phyloP scores from a whole-genome alignment of 108 stramenopile species.

The Asterionellopsis glacialis region DNA sequence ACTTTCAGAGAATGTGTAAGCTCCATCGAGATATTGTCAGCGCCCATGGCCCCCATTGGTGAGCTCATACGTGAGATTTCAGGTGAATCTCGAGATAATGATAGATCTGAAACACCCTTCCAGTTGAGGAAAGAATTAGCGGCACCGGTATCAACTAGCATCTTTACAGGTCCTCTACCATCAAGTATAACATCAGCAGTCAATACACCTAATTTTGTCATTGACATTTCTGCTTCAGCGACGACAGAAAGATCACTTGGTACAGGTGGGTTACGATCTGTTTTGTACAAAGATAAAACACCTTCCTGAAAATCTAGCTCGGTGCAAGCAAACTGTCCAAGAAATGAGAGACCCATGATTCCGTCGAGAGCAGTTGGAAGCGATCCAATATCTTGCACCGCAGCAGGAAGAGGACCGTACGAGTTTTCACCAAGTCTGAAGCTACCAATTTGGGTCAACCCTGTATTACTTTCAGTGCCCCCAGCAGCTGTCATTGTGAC shows the following conservation, averaged over 20 bases:
- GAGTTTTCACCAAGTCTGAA: slow-evolving; percentile 30
- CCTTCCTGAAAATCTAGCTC: slow-evolving; percentile 55
- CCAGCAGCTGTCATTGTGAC: slow-evolving; percentile 73
- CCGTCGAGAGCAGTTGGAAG: slow-evolving; percentile 66
- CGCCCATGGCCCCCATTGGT: slow-evolving; percentile 65
- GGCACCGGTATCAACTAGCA: slow-evolving; percentile 76
- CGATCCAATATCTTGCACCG: slow-evolving; percentile 70
- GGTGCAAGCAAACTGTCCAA: slow-evolving; percentile 47
- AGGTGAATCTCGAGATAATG: slow-evolving; percentile 20
- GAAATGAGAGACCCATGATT: slow-evolving; percentile 75
- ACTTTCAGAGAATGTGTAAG: slow-evolving; percentile 61
- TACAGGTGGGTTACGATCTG: slow-evolving; percentile 3
- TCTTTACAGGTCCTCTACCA: slow-evolving; percentile 62
- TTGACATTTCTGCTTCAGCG: slow-evolving; percentile 28
- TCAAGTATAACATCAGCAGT: slow-evolving; percentile 49
- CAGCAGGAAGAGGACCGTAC: slow-evolving; percentile 46
- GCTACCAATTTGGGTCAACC: slow-evolving; percentile 45
- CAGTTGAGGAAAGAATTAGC: slow-evolving; percentile 55
- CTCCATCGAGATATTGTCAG: slow-evolving; percentile 53
- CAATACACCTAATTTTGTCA: slow-evolving; percentile 50
- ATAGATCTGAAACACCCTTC: slow-evolving; percentile 56
- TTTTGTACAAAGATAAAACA: slow-evolving; percentile 32
- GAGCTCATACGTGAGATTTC: slow-evolving; percentile 28
- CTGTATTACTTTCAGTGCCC: slow-evolving; percentile 26
- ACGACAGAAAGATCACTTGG: slow-evolving; percentile 11